phyloP scores from a whole-genome alignment of 305 asterid genomes.

The Fraxinus platypoda region DNA sequence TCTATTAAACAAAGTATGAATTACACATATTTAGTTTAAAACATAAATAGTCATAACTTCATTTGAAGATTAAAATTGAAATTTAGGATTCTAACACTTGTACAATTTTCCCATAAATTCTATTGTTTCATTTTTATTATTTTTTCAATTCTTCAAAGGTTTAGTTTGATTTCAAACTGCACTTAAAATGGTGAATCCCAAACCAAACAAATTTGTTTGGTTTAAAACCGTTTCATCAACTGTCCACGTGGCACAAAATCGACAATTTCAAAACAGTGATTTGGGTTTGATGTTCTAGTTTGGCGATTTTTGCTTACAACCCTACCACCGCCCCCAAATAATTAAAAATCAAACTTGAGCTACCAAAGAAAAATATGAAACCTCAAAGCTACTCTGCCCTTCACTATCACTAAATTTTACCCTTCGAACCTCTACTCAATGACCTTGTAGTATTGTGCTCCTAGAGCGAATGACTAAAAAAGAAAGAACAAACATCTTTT shows the following conservation, averaged over 20 bases:
- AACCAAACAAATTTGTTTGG: not conserved
- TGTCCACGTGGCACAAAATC: not conserved
- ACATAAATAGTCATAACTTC: not conserved
- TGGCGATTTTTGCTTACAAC: not conserved
- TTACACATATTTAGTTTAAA: no score
- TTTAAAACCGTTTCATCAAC: not conserved
- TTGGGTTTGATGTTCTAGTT: not conserved
- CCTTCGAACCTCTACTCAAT: not conserved
- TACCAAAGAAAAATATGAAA: not conserved
- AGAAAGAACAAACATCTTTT: not conserved
- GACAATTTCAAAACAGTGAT: not conserved
- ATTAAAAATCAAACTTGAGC: not conserved
- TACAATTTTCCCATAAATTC: not conserved
- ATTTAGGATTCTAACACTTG: not conserved
- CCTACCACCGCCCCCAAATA: not conserved
- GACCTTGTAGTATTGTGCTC: not conserved
- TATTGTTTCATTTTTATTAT: not conserved
- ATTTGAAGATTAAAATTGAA: not conserved
- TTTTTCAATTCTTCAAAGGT: not conserved
- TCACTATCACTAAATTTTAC: not conserved
- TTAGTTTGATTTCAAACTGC: not conserved
- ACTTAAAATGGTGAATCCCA: not conserved
- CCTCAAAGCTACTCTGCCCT: not conserved
- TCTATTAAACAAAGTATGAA: no score
- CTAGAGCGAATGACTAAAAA: not conserved